Conservation (phyloP, 1,139 yeast genomes). For the Saccharomyces hybrid region DNA sequence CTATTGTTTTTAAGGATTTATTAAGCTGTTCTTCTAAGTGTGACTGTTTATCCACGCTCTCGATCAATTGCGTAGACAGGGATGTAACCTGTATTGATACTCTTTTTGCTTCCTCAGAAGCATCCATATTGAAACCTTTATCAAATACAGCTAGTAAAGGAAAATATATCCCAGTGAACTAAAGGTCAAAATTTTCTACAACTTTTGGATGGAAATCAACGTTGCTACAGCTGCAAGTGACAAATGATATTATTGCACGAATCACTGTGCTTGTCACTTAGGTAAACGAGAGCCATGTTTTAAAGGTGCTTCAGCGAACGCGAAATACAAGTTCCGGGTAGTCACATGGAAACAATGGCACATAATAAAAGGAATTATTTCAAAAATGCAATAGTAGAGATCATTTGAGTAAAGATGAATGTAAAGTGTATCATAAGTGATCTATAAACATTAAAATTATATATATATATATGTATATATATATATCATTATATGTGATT, state of each 20-base stretch:
- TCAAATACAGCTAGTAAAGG: background rate
- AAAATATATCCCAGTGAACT: background rate
- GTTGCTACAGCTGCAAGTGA: background rate
- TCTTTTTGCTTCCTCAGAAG: constrained; percentile 34
- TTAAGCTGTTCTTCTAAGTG: constrained; percentile 38
- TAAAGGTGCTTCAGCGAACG: background rate
- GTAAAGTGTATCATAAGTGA: background rate
- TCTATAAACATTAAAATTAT: background rate
- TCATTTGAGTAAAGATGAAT: background rate
- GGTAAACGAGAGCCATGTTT: background rate
- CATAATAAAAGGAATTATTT: background rate
- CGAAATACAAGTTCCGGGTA: background rate
- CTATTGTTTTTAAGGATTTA: constrained; percentile 22
- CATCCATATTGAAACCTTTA: background rate
- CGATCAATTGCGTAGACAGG: constrained; percentile 51
- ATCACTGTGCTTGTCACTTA: background rate
- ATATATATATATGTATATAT: background rate
- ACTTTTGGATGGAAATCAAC: background rate
- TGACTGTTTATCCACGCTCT: constrained; percentile 53
- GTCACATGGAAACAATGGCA: background rate
- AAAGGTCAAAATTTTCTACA: background rate
- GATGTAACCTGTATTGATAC: constrained; percentile 49
- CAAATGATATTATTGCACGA: background rate
- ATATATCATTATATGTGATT: background rate
- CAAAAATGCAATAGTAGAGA: background rate